Evolutionary conservation across 139 green algal genomes (phyloP).

Genomic region (Bryopsis sp.): DNA sequence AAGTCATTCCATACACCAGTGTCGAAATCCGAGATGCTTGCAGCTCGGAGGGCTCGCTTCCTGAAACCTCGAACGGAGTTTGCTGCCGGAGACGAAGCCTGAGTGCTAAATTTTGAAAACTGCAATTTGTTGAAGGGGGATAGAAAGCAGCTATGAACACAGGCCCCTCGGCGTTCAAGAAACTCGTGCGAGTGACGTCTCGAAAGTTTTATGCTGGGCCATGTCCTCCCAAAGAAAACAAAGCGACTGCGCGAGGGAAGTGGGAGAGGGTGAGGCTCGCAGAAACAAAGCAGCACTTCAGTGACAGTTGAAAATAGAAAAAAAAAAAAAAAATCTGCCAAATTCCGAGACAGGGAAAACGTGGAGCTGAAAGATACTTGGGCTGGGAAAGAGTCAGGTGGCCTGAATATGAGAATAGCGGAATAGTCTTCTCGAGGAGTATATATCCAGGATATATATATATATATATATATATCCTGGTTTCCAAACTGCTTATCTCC

Average conservation of each 20-base stretch:
- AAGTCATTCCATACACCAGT: too few species aligned
- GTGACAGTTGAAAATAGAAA: background rate
- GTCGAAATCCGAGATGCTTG: too few species aligned
- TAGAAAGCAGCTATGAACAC: background rate
- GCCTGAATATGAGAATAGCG: background rate
- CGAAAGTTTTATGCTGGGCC: constrained; percentile 8
- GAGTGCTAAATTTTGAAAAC: too few species aligned
- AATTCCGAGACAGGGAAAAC: background rate
- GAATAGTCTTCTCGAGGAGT: background rate
- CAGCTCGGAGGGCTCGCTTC: too few species aligned
- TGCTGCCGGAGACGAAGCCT: too few species aligned
- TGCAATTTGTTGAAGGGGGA: too few species aligned
- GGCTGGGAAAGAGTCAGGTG: background rate
- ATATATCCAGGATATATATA: background rate
- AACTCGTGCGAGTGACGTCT: constrained; percentile 3
- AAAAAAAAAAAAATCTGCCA: background rate
- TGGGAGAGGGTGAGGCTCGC: constrained; percentile 8
- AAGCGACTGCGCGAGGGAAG: background rate
- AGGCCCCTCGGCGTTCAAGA: constrained; percentile 14
- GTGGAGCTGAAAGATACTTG: background rate
- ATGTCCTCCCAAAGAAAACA: constrained; percentile 13
- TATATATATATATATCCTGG: too few species aligned
- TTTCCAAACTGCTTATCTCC: too few species aligned
- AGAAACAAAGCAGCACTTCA: background rate
- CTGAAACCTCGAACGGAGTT: too few species aligned